Percentiles rank a stretch among this genome's conserved stretches.
Evolutionary conservation across 352 stramenopile genomes (phyloP).

Genomic region (Phytophthora pini): DNA sequence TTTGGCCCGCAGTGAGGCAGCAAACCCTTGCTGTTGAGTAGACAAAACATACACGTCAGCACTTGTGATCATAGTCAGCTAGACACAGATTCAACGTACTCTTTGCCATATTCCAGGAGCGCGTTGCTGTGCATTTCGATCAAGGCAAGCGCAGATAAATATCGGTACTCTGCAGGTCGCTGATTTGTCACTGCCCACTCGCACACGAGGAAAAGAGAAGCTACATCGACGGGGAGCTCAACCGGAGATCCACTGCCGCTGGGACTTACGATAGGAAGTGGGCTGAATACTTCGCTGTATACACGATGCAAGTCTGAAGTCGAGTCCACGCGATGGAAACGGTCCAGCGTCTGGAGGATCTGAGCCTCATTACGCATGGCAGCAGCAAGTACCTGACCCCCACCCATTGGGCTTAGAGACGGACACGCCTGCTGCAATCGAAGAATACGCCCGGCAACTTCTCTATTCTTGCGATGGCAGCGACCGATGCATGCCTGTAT

Average conservation of each 20-base stretch:
- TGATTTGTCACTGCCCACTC: conserved; percentile 88
- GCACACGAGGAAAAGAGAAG: conserved; percentile 76
- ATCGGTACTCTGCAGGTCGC: conserved; percentile 81
- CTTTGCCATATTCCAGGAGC: conserved; percentile 64
- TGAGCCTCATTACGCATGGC: conserved; percentile 78
- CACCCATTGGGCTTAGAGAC: conserved; percentile 31
- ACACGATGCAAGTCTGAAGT: conserved; percentile 71
- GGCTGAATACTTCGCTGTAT: conserved; percentile 77
- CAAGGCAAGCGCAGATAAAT: conserved; percentile 77
- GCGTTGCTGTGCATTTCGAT: conserved; percentile 85
- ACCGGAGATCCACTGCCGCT: conserved; percentile 18
- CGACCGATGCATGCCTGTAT: conserved; percentile 63
- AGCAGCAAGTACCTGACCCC: conserved; percentile 37
- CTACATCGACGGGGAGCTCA: conserved; percentile 73
- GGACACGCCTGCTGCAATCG: conserved; percentile 68
- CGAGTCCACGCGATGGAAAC: conserved; percentile 82
- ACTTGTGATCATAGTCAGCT: background rate
- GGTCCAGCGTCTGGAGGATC: conserved; percentile 78
- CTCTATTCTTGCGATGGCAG: conserved; percentile 55
- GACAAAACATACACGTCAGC: conserved; percentile 16
- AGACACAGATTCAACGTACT: conserved; percentile 41
- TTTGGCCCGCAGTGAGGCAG: conserved; percentile 43
- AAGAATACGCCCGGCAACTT: conserved; percentile 72
- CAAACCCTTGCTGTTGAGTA: conserved; percentile 47
- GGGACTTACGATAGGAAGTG: conserved; percentile 40